Base-by-base conservation (phyloP, 768 basidiomycete species). In the Mycena pura region DNA sequence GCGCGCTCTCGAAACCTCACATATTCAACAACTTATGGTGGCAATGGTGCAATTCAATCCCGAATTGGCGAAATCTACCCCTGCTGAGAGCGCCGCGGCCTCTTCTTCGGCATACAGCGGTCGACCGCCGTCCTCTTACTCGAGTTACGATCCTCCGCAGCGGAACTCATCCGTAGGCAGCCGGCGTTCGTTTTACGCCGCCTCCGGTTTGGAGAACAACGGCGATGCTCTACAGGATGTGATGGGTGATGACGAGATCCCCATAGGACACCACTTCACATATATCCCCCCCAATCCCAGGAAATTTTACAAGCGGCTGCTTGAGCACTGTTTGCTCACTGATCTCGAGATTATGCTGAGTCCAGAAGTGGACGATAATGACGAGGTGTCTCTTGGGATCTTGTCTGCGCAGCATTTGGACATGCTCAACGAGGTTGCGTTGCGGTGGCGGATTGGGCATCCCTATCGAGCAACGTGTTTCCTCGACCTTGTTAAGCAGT, bases 331-430 rank as follows among this genome's bases (percentile, higher is more conserved):
- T 70, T 85, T 99, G 44, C 81, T 89, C 24, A 82, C 84, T 25
- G 97, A 99, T 72, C 79, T 99, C 58, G 93, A 94, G 70, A 85
- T 88, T 34, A 94, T 99, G 92, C 82, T 91, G 47, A 90, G 90
- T 44, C 91, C 93, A 5, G 91, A 92, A 57, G 89, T 98, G n/a
- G 90, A 94, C 44, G 93, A 95, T 66, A 91, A 93, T 67, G 93
- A 98, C 66, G 95, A 99, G 77, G 96, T 99, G 15, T 93, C 95
- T 0, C 78, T 99, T 34, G 92, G 93, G 7, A 98, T 99, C 57
- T 76, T 99, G 17, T 93, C 93, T 4, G 71, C 84, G 1, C 72
- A 83, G 11, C 93, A 98, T 71, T 80, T 93, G 39, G 90, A 92
- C 57, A 78, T 99, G 34, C 84, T 98, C 66, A 90, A 89, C 57